Conservation (phyloP, 805 yeast genomes). For the Ogataea chonburiensis region DNA sequence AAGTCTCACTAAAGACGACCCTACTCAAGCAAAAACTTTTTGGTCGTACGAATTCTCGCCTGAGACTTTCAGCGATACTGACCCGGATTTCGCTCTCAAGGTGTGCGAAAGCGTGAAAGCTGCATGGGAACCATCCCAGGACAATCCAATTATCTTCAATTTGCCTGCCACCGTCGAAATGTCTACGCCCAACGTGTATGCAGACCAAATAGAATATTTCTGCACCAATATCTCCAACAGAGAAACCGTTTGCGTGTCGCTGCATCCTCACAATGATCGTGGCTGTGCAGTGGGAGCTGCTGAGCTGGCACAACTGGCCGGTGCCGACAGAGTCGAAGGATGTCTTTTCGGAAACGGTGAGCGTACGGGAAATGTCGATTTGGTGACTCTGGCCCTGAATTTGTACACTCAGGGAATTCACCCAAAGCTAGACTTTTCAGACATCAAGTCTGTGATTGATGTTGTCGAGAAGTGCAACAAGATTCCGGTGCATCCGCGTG, state of each 20-base stretch:
- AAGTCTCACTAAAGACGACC: slow-evolving; percentile 73
- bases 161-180: slow-evolving; percentile 82
- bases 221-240: slow-evolving; percentile 64
- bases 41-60: slow-evolving; percentile 80
- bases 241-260: slow-evolving; percentile 66
- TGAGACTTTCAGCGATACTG: slow-evolving; percentile 74
- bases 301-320: slow-evolving; percentile 72
- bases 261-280: slow-evolving; percentile 80
- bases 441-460: slow-evolving; percentile 62
- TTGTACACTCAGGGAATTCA: slow-evolving; percentile 75
- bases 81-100: slow-evolving; percentile 68
- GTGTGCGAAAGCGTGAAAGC: slow-evolving; percentile 77
- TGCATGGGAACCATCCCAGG: slow-evolving; percentile 74
- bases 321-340: slow-evolving; percentile 83
- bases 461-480: slow-evolving; percentile 75
- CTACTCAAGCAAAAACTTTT: slow-evolving; percentile 55
- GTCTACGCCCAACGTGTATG: slow-evolving; percentile 71
- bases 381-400: slow-evolving; percentile 71
- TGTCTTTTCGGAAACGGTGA: slow-evolving; percentile 83
- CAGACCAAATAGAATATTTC: slow-evolving; percentile 78
- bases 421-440: slow-evolving; percentile 71
- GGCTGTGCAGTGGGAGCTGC: slow-evolving; percentile 88
- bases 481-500: slow-evolving; percentile 70
- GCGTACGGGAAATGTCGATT: slow-evolving; percentile 81
- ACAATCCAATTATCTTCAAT: slow-evolving; percentile 72